phyloP scores from a whole-genome alignment of 1,139 yeast species.

The Hanseniaspora gamundiae region DNA sequence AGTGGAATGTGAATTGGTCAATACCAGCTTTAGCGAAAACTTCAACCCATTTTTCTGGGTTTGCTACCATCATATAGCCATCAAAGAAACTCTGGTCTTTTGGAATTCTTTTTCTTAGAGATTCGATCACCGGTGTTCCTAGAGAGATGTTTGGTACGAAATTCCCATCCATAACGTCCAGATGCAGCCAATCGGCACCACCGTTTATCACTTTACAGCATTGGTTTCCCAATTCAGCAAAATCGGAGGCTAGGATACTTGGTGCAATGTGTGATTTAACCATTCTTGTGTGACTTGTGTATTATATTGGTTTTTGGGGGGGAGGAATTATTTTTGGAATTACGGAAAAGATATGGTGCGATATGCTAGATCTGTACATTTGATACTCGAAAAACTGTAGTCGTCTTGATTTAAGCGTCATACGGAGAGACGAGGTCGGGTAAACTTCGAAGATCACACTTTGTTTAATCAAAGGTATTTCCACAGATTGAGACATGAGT shows the following conservation, averaged over 20 bases:
- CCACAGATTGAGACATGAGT: too few relatives aligned
- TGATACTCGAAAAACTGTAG: too few relatives aligned
- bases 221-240: constrained; percentile 77
- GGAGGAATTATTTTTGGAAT: too few relatives aligned
- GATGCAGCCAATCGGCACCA: constrained; percentile 91
- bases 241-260: constrained; percentile 88
- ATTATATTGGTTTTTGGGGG: not conserved
- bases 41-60: constrained; percentile 91
- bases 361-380: too few relatives aligned
- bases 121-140: constrained; percentile 81
- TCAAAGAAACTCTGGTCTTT: constrained; percentile 63
- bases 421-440: too few relatives aligned
- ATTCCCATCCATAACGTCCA: constrained; percentile 98
- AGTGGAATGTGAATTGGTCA: constrained; percentile 91
- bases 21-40: constrained; percentile 94
- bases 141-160: constrained; percentile 93
- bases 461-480: too few relatives aligned
- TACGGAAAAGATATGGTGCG: too few relatives aligned
- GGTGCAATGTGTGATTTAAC: constrained; percentile 88
- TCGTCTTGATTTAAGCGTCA: too few relatives aligned
- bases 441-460: too few relatives aligned
- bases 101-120: constrained; percentile 71
- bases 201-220: constrained; percentile 69
- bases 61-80: constrained; percentile 97
- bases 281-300: constrained; percentile 25